These are phyloP conservation scores for Leptographium lundbergii DNA, from an alignment of 2,329 filamentous ascomycete genomes.

Conservation along the genomic window DNA sequence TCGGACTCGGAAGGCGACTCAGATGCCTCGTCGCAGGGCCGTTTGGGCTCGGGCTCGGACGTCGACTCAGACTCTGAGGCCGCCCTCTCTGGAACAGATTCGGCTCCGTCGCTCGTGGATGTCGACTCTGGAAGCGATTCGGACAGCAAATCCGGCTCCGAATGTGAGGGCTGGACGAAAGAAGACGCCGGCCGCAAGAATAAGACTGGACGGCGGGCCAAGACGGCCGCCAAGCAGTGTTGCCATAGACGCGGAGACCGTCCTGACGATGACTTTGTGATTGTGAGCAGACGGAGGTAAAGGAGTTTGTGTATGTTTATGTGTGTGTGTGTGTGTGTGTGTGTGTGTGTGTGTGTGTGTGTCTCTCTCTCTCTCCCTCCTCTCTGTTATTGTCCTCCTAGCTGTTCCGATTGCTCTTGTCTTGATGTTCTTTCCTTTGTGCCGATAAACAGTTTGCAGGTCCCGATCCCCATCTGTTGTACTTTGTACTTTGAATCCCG, in stretches of 20 bases:
- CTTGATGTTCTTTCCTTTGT: no score
- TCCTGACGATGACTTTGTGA: neutral
- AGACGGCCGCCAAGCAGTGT: neutral
- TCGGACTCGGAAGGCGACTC: neutral
- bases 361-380: no score
- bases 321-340: neutral
- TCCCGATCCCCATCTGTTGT: no score
- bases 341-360: neutral
- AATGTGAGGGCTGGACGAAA: neutral
- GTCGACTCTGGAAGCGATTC: neutral
- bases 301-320: neutral
- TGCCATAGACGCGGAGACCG: neutral
- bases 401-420: no score
- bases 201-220: neutral
- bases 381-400: no score
- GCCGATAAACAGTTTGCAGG: no score
- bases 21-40: neutral
- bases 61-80: neutral
- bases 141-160: neutral
- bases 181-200: neutral
- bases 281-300: neutral
- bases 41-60: constrained; percentile 15
- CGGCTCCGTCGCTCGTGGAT: no score
- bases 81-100: neutral
- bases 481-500: no score